These are phyloP conservation scores for Trichoderma brevicompactum DNA, from an alignment of 2,329 filamentous ascomycete genomes.

Conservation along the genomic window DNA sequence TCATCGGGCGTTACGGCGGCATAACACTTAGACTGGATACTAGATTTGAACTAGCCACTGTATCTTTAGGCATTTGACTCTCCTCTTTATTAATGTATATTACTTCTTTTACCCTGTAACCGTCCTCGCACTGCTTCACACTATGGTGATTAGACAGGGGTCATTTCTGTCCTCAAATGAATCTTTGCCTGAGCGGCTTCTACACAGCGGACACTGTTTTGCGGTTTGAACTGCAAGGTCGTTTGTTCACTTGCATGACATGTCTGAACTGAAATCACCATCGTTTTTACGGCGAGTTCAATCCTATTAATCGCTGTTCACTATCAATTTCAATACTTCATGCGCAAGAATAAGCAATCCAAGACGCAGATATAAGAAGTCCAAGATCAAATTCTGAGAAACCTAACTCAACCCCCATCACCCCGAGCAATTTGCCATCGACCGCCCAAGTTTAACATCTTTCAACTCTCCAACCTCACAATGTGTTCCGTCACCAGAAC, in stretches of 20 bases:
- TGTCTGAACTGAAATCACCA: too few relatives aligned
- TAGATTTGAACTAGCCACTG: background rate
- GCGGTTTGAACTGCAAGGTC: too few relatives aligned
- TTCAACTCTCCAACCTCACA: background rate
- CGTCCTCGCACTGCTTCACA: too few relatives aligned
- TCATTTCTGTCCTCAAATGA: too few relatives aligned
- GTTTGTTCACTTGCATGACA: too few relatives aligned
- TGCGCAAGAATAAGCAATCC: background rate
- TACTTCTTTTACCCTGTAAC: too few relatives aligned
- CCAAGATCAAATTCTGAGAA: background rate
- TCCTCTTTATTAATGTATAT: background rate
- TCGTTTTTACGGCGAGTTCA: too few relatives aligned
- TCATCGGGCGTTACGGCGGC: background rate
- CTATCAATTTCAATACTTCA: background rate
- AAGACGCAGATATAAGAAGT: background rate
- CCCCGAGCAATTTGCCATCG: background rate
- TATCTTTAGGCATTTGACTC: background rate
- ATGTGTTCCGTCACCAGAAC: conserved; percentile 15
- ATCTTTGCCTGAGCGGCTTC: too few relatives aligned
- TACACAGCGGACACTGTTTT: too few relatives aligned
- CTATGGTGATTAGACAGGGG: too few relatives aligned
- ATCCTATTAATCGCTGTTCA: too few relatives aligned
- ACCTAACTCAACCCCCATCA: background rate
- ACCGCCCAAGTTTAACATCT: background rate
- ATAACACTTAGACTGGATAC: background rate